Evolutionary conservation across 1,284 basidiomycete species (phyloP).

Genomic region (Ustilago xerochloae): DNA sequence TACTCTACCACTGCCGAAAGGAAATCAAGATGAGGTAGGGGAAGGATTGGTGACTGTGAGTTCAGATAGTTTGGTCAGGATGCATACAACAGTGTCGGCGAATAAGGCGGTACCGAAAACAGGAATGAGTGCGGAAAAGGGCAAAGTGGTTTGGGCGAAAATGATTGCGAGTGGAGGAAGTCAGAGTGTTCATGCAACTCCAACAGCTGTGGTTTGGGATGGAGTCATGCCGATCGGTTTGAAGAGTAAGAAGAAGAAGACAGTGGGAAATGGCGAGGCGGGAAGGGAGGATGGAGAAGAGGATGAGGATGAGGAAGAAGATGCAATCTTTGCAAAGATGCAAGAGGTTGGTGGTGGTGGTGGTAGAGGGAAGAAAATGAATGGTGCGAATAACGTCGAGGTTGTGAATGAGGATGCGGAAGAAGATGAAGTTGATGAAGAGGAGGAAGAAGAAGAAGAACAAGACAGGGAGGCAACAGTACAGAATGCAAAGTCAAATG

Average conservation of each 20-base stretch:
- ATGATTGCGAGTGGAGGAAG: slow-evolving; percentile 16
- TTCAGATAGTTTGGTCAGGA: slow-evolving; percentile 30
- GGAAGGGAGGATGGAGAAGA: slow-evolving; percentile 34
- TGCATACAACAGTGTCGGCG: slow-evolving; percentile 25
- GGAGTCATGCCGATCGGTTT: slow-evolving; percentile 21
- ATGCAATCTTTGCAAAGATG: slow-evolving; percentile 49
- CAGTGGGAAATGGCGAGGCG: slow-evolving; percentile 26
- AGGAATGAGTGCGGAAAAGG: slow-evolving; percentile 28
- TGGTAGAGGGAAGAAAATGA: not conserved
- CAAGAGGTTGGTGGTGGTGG: slow-evolving; percentile 22
- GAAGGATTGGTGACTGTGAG: slow-evolving; percentile 33
- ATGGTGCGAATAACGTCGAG: not conserved
- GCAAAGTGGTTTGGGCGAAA: slow-evolving; percentile 19
- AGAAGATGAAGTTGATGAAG: slow-evolving; percentile 12
- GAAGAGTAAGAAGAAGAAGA: slow-evolving; percentile 5
- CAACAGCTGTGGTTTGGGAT: slow-evolving; percentile 47
- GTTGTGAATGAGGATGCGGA: not conserved
- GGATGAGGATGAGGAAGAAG: slow-evolving; percentile 32
- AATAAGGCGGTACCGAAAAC: slow-evolving; percentile 18
- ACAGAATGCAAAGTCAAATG: not conserved
- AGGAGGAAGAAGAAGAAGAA: slow-evolving; percentile 18
- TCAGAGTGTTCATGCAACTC: slow-evolving; percentile 21
- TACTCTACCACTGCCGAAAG: slow-evolving; percentile 10
- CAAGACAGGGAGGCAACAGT: slow-evolving; percentile 7
- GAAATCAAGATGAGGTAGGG: not conserved